A percentile compares a stretch with the other conserved stretches of the same genome.
These are phyloP conservation scores for Sporothrix euskadiensis DNA, from an alignment of 2,329 filamentous ascomycete species.

Conservation along the genomic window DNA sequence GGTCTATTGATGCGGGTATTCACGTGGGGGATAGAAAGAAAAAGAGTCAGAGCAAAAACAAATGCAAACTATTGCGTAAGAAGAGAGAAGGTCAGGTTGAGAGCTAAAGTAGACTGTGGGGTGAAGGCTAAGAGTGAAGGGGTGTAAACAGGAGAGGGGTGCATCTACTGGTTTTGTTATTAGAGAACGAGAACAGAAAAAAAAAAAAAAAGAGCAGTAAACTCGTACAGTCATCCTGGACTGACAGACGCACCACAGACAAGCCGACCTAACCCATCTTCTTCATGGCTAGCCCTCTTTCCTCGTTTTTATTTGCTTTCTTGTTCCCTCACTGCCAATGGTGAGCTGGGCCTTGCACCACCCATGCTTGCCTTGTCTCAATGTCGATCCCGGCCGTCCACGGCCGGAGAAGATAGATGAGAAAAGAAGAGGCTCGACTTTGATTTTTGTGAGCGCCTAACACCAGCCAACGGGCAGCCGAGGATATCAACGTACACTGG, in stretches of 20 bases:
- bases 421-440: no score
- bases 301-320: no score
- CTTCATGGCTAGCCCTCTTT: neutral
- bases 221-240: neutral
- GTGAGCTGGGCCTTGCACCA: neutral
- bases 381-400: neutral
- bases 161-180: neutral
- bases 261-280: neutral
- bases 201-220: neutral
- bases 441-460: neutral
- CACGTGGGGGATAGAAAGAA: neutral
- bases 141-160: neutral
- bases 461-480: constrained; percentile 16
- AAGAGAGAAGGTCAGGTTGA: neutral
- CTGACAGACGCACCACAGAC: neutral
- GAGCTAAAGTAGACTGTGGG: neutral
- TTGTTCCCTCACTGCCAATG: neutral
- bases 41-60: neutral
- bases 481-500: constrained; percentile 19
- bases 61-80: neutral
- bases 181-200: neutral
- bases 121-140: neutral
- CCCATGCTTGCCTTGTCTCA: neutral
- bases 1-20: neutral
- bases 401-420: no score